These are phyloP conservation scores for Antitrichia curtipendula DNA, from an alignment of 225 moss, liverwort and hornwort species.

Conservation along the genomic window DNA sequence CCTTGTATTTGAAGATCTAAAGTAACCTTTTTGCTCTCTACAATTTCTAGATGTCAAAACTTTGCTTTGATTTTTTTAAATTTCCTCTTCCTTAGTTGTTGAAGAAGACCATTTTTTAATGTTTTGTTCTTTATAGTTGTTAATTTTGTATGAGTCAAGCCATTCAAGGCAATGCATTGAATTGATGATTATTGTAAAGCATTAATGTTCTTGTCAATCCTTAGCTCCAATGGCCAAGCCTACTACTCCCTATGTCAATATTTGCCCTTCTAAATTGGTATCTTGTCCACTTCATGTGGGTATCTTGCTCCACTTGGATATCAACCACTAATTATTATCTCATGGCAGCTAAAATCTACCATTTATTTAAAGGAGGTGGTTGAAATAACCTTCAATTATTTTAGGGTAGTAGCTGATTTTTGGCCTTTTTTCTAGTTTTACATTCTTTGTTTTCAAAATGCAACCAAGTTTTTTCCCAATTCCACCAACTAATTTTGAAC, in stretches of 20 bases:
- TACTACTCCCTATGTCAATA: neutral
- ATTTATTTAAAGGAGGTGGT: neutral
- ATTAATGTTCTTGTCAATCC: neutral
- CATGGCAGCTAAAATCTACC: neutral
- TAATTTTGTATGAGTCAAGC: neutral
- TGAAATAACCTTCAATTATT: neutral
- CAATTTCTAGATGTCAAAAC: rapidly evolving
- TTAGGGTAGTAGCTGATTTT: rapidly evolving
- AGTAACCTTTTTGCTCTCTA: rapidly evolving
- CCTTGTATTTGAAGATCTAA: neutral
- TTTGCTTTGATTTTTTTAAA: neutral
- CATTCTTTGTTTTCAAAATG: neutral
- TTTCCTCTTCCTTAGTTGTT: neutral
- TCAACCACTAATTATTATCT: neutral
- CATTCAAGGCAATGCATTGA: neutral
- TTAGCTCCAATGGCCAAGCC: neutral
- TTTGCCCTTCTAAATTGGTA: rapidly evolving
- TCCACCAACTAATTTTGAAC: no score
- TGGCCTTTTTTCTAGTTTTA: neutral
- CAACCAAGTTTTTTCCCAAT: neutral
- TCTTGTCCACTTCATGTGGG: rapidly evolving
- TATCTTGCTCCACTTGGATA: rapidly evolving
- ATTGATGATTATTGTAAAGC: neutral
- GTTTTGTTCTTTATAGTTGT: neutral
- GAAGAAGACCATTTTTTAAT: neutral